These are phyloP conservation scores for Thalia dealbata DNA, from an alignment of 176 grass and related monocot genomes.

Conservation along the genomic window DNA sequence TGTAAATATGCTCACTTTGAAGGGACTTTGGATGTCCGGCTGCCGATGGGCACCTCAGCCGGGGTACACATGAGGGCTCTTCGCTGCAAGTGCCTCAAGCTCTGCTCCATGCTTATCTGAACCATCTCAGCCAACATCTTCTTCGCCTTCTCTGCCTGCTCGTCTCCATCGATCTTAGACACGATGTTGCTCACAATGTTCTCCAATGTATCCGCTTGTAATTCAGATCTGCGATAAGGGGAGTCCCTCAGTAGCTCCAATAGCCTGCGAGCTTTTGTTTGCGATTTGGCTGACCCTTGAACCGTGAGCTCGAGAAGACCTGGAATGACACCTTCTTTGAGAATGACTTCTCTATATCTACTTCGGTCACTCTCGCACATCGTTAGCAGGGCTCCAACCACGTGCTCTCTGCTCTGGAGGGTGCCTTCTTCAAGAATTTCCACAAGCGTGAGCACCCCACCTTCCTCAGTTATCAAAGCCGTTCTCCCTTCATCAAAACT, in stretches of 20 bases:
- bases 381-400: neutral
- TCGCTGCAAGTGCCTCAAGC: slow-evolving; percentile 13
- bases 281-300: neutral
- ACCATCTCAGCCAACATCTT: slow-evolving; percentile 20
- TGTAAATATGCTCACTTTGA: neutral
- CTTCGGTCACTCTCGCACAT: slow-evolving; percentile 11
- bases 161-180: slow-evolving; percentile 8
- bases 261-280: neutral
- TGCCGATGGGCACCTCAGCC: neutral
- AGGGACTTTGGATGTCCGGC: neutral
- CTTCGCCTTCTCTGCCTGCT: slow-evolving; percentile 2
- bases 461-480: slow-evolving; percentile 9
- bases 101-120: slow-evolving; percentile 15
- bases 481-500: neutral
- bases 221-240: neutral
- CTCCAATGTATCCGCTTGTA: neutral
- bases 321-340: slow-evolving; percentile 10
- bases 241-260: slow-evolving; percentile 11
- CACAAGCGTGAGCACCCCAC: slow-evolving; percentile 1
- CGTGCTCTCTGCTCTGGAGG: neutral
- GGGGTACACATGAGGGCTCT: slow-evolving; percentile 3
- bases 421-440: slow-evolving; percentile 11
- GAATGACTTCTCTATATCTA: slow-evolving; percentile 10
- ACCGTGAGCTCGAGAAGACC: slow-evolving; percentile 14
- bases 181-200: slow-evolving; percentile 4